phyloP scores from a whole-genome alignment of 345 rosid species.

The Brassica cretica region DNA sequence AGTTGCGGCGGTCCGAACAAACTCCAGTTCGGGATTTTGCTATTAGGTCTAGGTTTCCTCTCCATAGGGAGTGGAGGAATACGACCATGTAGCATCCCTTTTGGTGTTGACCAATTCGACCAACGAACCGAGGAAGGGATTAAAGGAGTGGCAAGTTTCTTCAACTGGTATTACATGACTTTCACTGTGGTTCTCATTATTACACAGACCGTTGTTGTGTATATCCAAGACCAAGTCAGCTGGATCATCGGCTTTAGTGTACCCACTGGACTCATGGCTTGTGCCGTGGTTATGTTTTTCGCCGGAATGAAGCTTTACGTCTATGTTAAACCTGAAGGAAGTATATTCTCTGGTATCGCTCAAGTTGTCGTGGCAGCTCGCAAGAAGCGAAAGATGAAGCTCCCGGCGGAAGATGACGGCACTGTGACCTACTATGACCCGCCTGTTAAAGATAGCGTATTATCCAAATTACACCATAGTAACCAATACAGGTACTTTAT shows the following conservation, averaged over 20 bases:
- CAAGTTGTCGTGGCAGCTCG: slow-evolving; percentile 65
- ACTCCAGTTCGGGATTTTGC: slow-evolving; percentile 52
- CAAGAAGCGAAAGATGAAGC: slow-evolving; percentile 43
- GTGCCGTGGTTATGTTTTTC: slow-evolving; percentile 54
- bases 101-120: slow-evolving; percentile 85
- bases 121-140: slow-evolving; percentile 56
- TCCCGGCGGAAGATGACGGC: slow-evolving; percentile 46
- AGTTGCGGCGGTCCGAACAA: slow-evolving; percentile 46
- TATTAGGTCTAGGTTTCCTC: slow-evolving; percentile 50
- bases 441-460: slow-evolving; percentile 31
- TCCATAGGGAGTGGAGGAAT: slow-evolving; percentile 76
- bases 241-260: slow-evolving; percentile 80
- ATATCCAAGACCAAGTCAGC: slow-evolving; percentile 71
- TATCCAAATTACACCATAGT: slow-evolving; percentile 63
- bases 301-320: slow-evolving; percentile 61
- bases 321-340: slow-evolving; percentile 63
- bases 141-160: slow-evolving; percentile 68
- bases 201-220: slow-evolving; percentile 59
- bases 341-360: slow-evolving; percentile 57
- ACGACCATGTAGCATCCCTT: slow-evolving; percentile 81
- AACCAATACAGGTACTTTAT: slow-evolving; percentile 57
- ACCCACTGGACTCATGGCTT: slow-evolving; percentile 66
- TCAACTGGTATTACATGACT: slow-evolving; percentile 70
- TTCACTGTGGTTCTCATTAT: slow-evolving; percentile 62
- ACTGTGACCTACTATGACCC: slow-evolving; percentile 42